Evolutionary conservation across 2,329 filamentous ascomycete genomes (phyloP).

Genomic region (Purpureocillium takamizusanense): DNA sequence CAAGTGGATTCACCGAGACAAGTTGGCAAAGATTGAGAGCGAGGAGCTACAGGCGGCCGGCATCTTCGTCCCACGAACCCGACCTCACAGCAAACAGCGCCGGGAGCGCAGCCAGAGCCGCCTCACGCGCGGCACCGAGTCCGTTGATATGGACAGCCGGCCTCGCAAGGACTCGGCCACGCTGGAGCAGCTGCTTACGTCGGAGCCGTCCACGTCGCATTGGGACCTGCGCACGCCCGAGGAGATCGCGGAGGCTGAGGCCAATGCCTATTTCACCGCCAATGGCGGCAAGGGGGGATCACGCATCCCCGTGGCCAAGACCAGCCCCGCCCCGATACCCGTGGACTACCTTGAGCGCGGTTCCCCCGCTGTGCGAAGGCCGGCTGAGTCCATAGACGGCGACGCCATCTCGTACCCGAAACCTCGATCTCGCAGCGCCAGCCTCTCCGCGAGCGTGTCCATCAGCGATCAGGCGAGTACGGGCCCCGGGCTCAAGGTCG

Average conservation of each 20-base stretch:
- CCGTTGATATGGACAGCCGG: conserved; percentile 18
- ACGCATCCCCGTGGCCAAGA: conserved; percentile 77
- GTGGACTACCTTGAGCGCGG: conserved; percentile 66
- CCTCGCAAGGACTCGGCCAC: conserved; percentile 38
- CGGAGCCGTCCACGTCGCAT: conserved; percentile 32
- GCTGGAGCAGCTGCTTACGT: conserved; percentile 26
- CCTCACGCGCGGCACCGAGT: conserved; percentile 21
- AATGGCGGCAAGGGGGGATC: conserved; percentile 56
- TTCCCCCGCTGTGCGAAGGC: conserved; percentile 54
- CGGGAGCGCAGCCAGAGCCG: conserved; percentile 26
- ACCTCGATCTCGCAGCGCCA: conserved; percentile 61
- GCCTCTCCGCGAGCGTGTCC: conserved; percentile 37
- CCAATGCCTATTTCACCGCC: conserved; percentile 39
- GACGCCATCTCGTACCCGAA: conserved; percentile 51
- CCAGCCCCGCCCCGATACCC: conserved; percentile 69
- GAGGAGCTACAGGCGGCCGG: conserved; percentile 73
- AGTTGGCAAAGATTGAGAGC: conserved; percentile 72
- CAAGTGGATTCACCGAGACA: conserved; percentile 82
- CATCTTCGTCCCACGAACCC: conserved; percentile 48
- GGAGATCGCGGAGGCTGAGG: conserved; percentile 59
- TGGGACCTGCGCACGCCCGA: conserved; percentile 73
- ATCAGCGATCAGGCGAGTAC: conserved; percentile 16
- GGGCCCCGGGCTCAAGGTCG: conserved; percentile 13
- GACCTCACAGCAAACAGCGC: conserved; percentile 41
- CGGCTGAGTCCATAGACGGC: conserved; percentile 45